A percentile compares a stretch with the other conserved stretches of the same genome.
These are phyloP conservation scores for Bolboschoenus planiculmis DNA, from an alignment of 176 grass and related monocot species.

Conservation along the genomic window DNA sequence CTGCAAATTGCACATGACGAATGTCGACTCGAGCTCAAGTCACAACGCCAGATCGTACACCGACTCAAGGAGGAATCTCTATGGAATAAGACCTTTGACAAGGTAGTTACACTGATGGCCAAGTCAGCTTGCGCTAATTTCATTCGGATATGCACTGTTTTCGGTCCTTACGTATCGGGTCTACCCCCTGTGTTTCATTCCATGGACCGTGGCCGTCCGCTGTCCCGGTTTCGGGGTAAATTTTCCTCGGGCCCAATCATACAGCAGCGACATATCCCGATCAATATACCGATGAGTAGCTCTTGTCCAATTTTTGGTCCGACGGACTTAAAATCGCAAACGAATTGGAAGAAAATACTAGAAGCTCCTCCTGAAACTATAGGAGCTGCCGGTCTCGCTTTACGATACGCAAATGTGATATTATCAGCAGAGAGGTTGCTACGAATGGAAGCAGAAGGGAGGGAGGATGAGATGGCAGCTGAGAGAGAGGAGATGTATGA, in stretches of 20 bases:
- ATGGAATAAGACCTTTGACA: constrained; percentile 62
- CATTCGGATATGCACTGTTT: constrained; percentile 53
- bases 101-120: constrained; percentile 61
- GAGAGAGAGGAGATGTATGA: constrained; percentile 76
- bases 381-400: constrained; percentile 61
- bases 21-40: constrained; percentile 50
- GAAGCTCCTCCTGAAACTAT: constrained; percentile 39
- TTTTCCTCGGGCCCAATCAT: constrained; percentile 65
- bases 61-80: constrained; percentile 71
- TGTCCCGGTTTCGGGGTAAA: constrained; percentile 24
- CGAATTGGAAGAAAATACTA: constrained; percentile 48
- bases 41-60: constrained; percentile 54
- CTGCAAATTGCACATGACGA: constrained; percentile 10
- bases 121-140: constrained; percentile 54
- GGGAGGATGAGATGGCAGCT: constrained; percentile 45
- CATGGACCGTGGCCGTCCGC: constrained; percentile 13
- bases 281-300: constrained; percentile 32
- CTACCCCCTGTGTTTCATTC: constrained; percentile 27
- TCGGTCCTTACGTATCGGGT: constrained; percentile 37
- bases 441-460: constrained; percentile 44
- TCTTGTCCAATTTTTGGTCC: constrained; percentile 67
- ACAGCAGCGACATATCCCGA: constrained; percentile 30
- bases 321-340: background rate
- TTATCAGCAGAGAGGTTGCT: constrained; percentile 58
- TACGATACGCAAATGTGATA: constrained; percentile 78